These are phyloP conservation scores for Globisporangium lucens DNA, from an alignment of 352 stramenopile genomes.

Conservation along the genomic window DNA sequence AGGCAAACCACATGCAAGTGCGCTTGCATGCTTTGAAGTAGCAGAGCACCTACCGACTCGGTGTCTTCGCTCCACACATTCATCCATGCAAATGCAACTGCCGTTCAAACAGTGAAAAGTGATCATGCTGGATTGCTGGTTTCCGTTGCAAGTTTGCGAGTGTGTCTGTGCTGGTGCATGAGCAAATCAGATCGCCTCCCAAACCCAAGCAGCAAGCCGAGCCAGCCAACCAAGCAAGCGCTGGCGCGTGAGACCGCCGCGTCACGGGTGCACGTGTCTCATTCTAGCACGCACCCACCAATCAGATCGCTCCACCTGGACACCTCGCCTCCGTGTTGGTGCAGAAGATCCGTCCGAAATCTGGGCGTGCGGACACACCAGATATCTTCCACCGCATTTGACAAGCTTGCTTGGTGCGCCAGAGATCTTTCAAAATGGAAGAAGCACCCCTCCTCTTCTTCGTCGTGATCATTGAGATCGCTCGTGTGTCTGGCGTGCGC, in stretches of 20 bases:
- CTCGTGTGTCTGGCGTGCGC: not conserved
- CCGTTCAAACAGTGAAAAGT: not conserved
- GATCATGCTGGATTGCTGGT: not conserved
- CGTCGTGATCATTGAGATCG: not conserved
- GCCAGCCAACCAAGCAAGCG: not conserved
- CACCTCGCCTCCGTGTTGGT: not conserved
- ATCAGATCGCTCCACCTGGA: constrained; percentile 5
- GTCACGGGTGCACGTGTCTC: constrained; percentile 8
- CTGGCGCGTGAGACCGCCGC: not conserved
- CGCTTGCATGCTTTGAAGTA: too few species aligned
- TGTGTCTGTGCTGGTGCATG: not conserved
- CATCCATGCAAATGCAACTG: too few species aligned
- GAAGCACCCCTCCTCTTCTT: too few species aligned
- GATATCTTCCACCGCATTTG: not conserved
- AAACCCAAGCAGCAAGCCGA: constrained; percentile 5
- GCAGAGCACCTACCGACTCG: too few species aligned
- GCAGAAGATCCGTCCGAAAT: not conserved
- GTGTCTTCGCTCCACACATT: too few species aligned
- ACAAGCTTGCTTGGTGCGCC: too few species aligned
- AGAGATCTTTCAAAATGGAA: too few species aligned
- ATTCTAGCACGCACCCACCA: not conserved
- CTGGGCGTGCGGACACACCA: constrained; percentile 6
- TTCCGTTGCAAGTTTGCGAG: not conserved
- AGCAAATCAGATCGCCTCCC: not conserved
- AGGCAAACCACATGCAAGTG: too few species aligned